These are phyloP conservation scores for Acacia pycnantha DNA, from an alignment of 331 rosid genomes.

Conservation along the genomic window DNA sequence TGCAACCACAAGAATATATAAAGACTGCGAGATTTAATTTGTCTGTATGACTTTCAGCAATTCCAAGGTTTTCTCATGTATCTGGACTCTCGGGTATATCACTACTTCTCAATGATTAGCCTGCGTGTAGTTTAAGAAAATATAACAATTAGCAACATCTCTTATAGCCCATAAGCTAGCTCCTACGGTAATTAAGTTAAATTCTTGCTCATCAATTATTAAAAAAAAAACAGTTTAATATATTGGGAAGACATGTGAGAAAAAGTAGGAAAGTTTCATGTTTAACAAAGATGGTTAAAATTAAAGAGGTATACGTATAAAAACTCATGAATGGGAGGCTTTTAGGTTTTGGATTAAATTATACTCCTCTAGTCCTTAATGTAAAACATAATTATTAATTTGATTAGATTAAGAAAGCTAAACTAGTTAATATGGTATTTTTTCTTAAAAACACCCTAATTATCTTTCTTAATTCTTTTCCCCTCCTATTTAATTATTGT, in stretches of 20 bases:
- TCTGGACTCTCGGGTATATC: neutral
- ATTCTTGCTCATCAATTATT: neutral
- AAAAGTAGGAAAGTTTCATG: neutral
- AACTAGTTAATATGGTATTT: too few species aligned
- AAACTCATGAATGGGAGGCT: neutral
- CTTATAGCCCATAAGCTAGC: neutral
- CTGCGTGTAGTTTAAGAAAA: neutral
- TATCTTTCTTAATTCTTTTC: too few species aligned
- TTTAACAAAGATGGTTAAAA: too few species aligned
- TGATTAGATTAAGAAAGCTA: too few species aligned
- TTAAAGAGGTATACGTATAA: neutral
- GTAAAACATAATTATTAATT: too few species aligned
- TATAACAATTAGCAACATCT: neutral
- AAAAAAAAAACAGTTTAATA: neutral
- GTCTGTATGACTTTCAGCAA: slow-evolving; percentile 16
- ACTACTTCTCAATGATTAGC: neutral
- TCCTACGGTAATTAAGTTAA: neutral
- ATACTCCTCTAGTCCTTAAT: too few species aligned
- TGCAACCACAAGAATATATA: slow-evolving; percentile 16
- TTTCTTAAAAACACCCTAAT: too few species aligned
- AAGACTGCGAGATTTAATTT: neutral
- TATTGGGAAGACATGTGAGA: neutral
- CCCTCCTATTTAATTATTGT: too few species aligned
- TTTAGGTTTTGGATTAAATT: neutral
- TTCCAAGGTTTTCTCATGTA: slow-evolving; percentile 14